Conservation (phyloP, 2,329 filamentous ascomycete genomes). For the Ilyonectria destructans region DNA sequence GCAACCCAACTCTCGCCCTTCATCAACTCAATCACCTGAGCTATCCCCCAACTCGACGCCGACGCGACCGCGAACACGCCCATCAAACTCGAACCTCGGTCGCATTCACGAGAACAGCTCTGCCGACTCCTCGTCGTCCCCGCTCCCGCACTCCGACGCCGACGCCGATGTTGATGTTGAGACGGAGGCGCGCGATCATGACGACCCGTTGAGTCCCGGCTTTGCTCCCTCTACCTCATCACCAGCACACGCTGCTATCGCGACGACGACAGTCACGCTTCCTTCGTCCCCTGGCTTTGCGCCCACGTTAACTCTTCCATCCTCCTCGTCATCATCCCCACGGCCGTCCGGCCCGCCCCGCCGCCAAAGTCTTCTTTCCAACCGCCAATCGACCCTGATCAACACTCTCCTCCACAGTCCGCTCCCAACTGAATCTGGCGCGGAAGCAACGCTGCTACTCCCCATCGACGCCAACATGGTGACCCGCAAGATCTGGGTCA, state of each 20-base stretch:
- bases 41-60: conserved; percentile 40
- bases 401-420: conserved; percentile 52
- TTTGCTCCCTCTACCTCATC: conserved; percentile 42
- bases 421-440: conserved; percentile 40
- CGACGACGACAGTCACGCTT: conserved; percentile 61
- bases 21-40: conserved; percentile 40
- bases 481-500: conserved; percentile 94
- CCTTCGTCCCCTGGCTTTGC: conserved; percentile 46
- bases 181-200: conserved; percentile 46
- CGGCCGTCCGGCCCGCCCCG: conserved; percentile 45
- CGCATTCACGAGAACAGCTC: conserved; percentile 47
- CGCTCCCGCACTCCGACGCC: conserved; percentile 38
- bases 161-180: conserved; percentile 41
- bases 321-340: conserved; percentile 38
- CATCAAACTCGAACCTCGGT: conserved; percentile 46
- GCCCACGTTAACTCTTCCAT: conserved; percentile 34
- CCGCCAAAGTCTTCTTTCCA: conserved; percentile 57
- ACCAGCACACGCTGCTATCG: conserved; percentile 34
- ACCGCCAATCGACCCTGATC: conserved; percentile 54
- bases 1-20: conserved; percentile 39
- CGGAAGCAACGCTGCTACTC: conserved; percentile 41
- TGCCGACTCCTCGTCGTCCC: conserved; percentile 33
- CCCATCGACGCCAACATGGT: conserved; percentile 69
- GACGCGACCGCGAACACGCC: conserved; percentile 39
- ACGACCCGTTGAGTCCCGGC: conserved; percentile 49